Percentiles rank a stretch among this genome's conserved stretches.
These are phyloP conservation scores for Mallotus japonicus DNA, from an alignment of 441 rosid genomes.

Conservation along the genomic window DNA sequence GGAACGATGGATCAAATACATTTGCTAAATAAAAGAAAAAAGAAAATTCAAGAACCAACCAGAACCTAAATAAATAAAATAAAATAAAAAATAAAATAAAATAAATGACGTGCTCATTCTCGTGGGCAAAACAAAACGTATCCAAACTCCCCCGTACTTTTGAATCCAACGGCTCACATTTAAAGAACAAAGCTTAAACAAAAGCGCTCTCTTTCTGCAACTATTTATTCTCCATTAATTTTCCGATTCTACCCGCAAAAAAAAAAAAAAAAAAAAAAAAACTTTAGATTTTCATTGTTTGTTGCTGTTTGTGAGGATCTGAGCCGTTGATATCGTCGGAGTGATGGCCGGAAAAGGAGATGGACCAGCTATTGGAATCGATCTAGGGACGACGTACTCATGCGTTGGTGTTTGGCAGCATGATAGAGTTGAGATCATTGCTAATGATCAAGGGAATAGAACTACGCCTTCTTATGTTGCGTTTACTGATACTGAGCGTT, in stretches of 20 bases:
- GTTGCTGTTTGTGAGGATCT: neutral
- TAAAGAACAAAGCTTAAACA: neutral
- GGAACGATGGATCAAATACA: no score
- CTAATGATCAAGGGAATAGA: constrained; percentile 56
- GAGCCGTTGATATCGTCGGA: neutral
- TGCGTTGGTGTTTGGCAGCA: constrained; percentile 52
- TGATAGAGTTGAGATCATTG: constrained; percentile 58
- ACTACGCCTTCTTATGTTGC: constrained; percentile 61
- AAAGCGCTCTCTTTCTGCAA: neutral
- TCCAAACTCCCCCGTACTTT: neutral
- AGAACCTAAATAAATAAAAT: no score
- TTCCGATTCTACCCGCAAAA: no score
- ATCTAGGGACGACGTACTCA: constrained; percentile 1
- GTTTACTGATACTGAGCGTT: constrained; percentile 38
- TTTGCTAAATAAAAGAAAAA: no score
- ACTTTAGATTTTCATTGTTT: neutral
- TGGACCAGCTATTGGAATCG: constrained; percentile 57
- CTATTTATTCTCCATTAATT: no score
- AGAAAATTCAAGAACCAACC: no score
- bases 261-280: no score
- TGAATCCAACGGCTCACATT: constrained; percentile 7
- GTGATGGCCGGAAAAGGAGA: constrained; percentile 44
- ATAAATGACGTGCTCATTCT: no score
- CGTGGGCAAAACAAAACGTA: no score
- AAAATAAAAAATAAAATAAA: no score